phyloP scores from a whole-genome alignment of 2,329 filamentous ascomycete species.

The Paecilomyces sp. region DNA sequence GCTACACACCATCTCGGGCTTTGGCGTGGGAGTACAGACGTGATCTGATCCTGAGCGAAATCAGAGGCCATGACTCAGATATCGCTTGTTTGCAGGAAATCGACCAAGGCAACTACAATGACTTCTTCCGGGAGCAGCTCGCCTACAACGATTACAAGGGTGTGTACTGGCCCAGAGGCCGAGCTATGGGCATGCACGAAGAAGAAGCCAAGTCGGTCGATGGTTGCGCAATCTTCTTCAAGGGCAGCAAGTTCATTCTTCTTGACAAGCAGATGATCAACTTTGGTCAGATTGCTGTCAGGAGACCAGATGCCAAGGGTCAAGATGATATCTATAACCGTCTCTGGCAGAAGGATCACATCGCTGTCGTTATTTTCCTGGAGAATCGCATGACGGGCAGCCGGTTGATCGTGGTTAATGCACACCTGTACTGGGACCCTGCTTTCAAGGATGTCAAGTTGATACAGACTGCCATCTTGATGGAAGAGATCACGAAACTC shows the following conservation, averaged over 20 bases:
- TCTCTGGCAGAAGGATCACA: constrained; percentile 97
- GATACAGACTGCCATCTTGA: constrained; percentile 88
- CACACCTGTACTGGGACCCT: constrained; percentile 93
- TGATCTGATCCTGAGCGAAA: constrained; percentile 74
- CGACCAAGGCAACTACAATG: constrained; percentile 83
- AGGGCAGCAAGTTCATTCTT: constrained; percentile 85
- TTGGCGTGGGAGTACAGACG: constrained; percentile 83
- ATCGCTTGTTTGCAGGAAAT: constrained; percentile 92
- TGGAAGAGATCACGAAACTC: constrained; percentile 83
- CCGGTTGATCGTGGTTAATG: constrained; percentile 85
- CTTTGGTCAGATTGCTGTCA: constrained; percentile 86
- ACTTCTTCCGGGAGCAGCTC: constrained; percentile 81
- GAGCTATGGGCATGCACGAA: constrained; percentile 85
- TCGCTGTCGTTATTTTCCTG: constrained; percentile 84
- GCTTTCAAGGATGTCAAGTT: constrained; percentile 88
- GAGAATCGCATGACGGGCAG: constrained; percentile 89
- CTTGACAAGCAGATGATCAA: constrained; percentile 93
- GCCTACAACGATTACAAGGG: constrained; percentile 88
- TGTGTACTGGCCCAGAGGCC: constrained; percentile 82
- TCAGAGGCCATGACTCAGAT: constrained; percentile 72
- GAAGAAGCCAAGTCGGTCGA: constrained; percentile 86
- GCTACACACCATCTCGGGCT: constrained; percentile 77
- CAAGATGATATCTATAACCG: constrained; percentile 97
- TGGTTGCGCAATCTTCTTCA: constrained; percentile 95
- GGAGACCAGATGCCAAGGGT: constrained; percentile 92